Base-by-base conservation (phyloP, 768 basidiomycete species). In the Trametes cubensis region DNA sequence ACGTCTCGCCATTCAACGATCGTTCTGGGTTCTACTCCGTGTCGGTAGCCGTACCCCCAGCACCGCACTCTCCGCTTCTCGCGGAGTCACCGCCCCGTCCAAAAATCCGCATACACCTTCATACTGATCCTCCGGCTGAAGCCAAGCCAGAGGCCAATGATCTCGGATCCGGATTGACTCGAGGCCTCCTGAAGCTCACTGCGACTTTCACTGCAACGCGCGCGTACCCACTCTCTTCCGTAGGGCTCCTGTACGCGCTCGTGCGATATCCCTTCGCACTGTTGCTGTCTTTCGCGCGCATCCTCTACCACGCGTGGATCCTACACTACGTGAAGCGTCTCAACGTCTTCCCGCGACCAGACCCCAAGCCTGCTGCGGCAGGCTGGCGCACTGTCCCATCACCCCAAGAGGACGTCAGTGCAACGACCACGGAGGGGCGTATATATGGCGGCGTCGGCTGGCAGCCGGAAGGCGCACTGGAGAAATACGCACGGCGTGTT, bases 1-100 rank as follows among this genome's bases (percentile, higher is more conserved):
- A 90, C 66, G 88, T 90, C 48, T 90, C 88, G 0, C 87, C 89
- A 0, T 90, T 89, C 78, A 90, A 89, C 70, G 85, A 88, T 66
- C 80, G 88, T 4, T 77, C 80, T 23, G 88, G 88, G 0, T 86
- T 77, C 70, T 90, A 90, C 74, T 81, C 75, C 3, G 77, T 88
- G 17, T 79, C 85, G 46, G 68, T 90, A 21, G 75, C 76, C 60
- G 69, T 75, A 13, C 87, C 88, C 4, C 63, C 80, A 10, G 77
- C 77, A 2, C 71, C 68, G 13, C 58, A 65, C 46, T 28, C 63
- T 23, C 57, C 64, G 65, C 53, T 41, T 54, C 68, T 45, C 51
- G 14, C 30, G 50, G n/a, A 64, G 55, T 11, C 70, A 66, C 34
- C 76, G 39, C 49, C 79, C 79, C n/a, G 67, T 69, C 45, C 58